Evolutionary conservation across 768 basidiomycete genomes (phyloP).

Genomic region (Favolaschia claudopus): DNA sequence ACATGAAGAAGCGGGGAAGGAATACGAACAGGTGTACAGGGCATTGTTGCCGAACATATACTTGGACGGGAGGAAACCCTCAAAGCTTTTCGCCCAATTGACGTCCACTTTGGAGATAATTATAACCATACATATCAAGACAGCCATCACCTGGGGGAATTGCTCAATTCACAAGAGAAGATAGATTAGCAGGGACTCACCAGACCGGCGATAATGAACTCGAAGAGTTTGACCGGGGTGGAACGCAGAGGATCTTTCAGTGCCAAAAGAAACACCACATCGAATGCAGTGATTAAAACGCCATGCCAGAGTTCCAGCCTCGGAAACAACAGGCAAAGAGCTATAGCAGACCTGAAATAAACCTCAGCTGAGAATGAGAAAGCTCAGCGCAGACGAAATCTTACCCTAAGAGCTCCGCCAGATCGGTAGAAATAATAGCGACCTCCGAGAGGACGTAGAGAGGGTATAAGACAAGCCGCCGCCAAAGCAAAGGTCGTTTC

Average conservation of each 20-base stretch:
- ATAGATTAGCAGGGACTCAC: conserved; percentile 47
- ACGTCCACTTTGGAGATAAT: conserved; percentile 77
- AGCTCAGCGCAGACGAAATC: not conserved
- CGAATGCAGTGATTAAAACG: conserved; percentile 71
- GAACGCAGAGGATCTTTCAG: conserved; percentile 75
- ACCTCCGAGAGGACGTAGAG: conserved; percentile 71
- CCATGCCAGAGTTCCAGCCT: conserved; percentile 72
- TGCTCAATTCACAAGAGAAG: conserved; percentile 9
- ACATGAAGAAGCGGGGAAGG: not conserved
- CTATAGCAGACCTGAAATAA: conserved; percentile 66
- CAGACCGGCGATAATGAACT: conserved; percentile 66
- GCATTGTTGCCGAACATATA: conserved; percentile 61
- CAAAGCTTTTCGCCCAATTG: conserved; percentile 76
- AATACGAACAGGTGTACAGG: conserved; percentile 68
- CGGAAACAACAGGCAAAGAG: conserved; percentile 78
- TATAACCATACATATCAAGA: conserved; percentile 80
- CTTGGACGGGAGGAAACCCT: conserved; percentile 79
- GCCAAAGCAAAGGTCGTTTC: conserved; percentile 60
- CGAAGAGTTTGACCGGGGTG: conserved; percentile 73
- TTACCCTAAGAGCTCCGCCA: conserved; percentile 78
- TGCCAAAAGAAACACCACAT: conserved; percentile 75
- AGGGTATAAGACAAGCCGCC: conserved; percentile 70
- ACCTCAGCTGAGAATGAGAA: not conserved
- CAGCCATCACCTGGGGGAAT: conserved; percentile 62
- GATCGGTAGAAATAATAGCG: conserved; percentile 79